These are phyloP conservation scores for Cymbopogon citratus DNA, from an alignment of 176 grass and related monocot genomes.

Conservation along the genomic window DNA sequence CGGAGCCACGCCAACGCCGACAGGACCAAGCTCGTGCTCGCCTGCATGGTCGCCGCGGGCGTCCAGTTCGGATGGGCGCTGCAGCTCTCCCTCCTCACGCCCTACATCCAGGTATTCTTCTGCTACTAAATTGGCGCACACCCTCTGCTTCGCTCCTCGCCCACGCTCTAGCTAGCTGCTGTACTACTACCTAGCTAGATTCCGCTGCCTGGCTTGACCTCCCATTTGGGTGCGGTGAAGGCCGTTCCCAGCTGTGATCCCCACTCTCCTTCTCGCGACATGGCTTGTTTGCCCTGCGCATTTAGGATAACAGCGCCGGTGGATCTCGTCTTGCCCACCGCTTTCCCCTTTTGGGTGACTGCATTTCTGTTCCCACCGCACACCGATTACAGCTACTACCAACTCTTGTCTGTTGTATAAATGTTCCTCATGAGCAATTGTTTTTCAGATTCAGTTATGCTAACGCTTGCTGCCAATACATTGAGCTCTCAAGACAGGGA, in stretches of 20 bases:
- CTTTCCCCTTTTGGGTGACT: not conserved
- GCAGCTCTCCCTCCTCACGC: too few species aligned
- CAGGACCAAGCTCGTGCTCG: too few species aligned
- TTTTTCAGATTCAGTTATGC: not conserved
- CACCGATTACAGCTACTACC: not conserved
- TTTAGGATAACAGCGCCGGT: not conserved
- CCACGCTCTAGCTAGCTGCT: not conserved
- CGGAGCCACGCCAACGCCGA: slow-evolving; percentile 1
- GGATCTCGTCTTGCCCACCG: not conserved
- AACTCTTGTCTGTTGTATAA: not conserved
- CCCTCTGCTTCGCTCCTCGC: not conserved
- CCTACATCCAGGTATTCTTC: too few species aligned
- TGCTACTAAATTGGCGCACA: too few species aligned
- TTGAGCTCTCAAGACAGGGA: not conserved
- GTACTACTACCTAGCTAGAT: not conserved
- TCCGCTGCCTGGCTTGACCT: not conserved
- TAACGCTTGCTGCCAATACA: not conserved
- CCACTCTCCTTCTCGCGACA: too few species aligned
- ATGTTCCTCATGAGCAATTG: not conserved
- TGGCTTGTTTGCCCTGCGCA: not conserved
- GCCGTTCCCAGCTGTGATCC: not conserved
- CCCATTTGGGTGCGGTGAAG: not conserved
- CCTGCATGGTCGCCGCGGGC: too few species aligned
- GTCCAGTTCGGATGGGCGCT: too few species aligned
- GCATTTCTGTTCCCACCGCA: not conserved